Evolutionary conservation across 139 green algal species (phyloP).

Genomic region (Tetratostichococcus sp.): DNA sequence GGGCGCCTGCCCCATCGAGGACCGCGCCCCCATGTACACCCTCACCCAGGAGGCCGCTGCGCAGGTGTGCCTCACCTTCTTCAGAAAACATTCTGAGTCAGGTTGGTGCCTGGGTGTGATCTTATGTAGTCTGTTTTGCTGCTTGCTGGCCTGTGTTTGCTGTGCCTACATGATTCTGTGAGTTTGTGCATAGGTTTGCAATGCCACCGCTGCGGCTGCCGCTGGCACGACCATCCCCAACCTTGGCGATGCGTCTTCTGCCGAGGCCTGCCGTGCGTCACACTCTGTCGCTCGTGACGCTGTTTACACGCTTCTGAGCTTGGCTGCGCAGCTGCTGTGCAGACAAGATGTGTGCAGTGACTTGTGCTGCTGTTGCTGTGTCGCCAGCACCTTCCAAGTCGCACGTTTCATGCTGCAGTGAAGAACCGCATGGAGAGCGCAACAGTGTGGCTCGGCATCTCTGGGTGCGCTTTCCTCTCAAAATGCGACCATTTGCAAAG

Average conservation of each 20-base stretch:
- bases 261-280: neutral
- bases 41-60: neutral
- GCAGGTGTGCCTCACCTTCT: neutral
- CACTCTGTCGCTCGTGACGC: too few species aligned
- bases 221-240: neutral
- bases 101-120: too few species aligned
- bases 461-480: constrained; percentile 39
- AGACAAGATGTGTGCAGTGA: too few species aligned
- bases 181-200: neutral
- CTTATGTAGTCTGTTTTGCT: too few species aligned
- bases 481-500: too few species aligned
- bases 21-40: neutral
- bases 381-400: too few species aligned
- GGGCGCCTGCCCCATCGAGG: constrained; percentile 1
- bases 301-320: too few species aligned
- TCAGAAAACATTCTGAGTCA: too few species aligned
- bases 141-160: too few species aligned
- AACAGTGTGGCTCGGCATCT: constrained; percentile 71
- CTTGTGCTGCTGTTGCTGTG: too few species aligned
- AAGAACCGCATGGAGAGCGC: constrained; percentile 37
- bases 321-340: too few species aligned
- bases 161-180: too few species aligned
- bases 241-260: neutral
- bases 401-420: neutral
- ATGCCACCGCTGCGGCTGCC: neutral